phyloP scores from a whole-genome alignment of 1,139 yeast species.

The Yamadazyma triangularis region DNA sequence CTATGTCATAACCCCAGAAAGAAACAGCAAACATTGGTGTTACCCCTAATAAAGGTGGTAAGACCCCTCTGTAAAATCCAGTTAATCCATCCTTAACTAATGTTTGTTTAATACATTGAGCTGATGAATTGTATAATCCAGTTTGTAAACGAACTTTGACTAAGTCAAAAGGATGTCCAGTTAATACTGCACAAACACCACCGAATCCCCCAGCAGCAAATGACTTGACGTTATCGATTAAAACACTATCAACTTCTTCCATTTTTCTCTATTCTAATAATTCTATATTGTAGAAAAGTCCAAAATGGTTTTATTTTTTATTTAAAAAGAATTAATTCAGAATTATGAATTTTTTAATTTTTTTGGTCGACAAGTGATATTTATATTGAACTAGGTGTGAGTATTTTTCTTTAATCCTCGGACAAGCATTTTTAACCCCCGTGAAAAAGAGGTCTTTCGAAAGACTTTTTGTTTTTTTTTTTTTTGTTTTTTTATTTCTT shows the following conservation, averaged over 20 bases:
- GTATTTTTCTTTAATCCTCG: no score
- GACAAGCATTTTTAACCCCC: no score
- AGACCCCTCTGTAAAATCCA: slow-evolving; percentile 84
- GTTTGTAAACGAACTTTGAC: slow-evolving; percentile 90
- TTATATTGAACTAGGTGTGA: no score
- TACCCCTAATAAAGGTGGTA: slow-evolving; percentile 89
- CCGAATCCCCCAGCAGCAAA: slow-evolving; percentile 83
- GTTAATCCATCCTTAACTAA: slow-evolving; percentile 65
- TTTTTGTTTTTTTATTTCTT: no score
- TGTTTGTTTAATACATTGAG: slow-evolving; percentile 66
- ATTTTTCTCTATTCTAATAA: slow-evolving; percentile 12
- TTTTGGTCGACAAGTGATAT: no score
- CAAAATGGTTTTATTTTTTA: no score
- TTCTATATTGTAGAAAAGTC: no score
- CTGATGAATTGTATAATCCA: slow-evolving; percentile 56
- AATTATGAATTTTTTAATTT: no score
- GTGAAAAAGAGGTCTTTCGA: no score
- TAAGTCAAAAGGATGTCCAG: slow-evolving; percentile 95
- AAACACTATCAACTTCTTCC: slow-evolving; percentile 49
- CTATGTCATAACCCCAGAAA: slow-evolving; percentile 97
- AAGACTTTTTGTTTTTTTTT: no score
- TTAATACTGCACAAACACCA: slow-evolving; percentile 65
- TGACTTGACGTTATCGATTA: slow-evolving; percentile 61
- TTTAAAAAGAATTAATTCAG: no score
- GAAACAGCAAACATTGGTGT: slow-evolving; percentile 98